These are phyloP conservation scores for Tulasnella sp. DNA, from an alignment of 768 basidiomycete species.

Conservation along the genomic window DNA sequence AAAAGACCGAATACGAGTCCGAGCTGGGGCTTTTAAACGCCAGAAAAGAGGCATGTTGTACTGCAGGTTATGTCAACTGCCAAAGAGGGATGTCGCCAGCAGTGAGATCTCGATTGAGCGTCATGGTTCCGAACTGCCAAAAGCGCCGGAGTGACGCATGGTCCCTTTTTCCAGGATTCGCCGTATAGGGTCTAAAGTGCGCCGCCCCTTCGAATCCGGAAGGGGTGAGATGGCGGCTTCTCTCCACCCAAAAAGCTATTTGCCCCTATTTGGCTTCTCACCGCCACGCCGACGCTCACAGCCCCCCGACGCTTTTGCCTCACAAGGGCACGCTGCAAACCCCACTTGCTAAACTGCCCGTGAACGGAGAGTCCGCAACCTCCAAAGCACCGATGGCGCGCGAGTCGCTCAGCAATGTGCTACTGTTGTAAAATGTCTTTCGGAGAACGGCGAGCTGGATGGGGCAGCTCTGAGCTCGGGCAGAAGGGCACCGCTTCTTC, in stretches of 20 bases:
- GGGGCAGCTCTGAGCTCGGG: background rate
- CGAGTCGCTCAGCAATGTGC: background rate
- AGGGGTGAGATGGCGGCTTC: constrained; percentile 7
- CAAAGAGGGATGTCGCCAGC: background rate
- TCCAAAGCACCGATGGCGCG: background rate
- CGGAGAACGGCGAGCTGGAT: background rate
- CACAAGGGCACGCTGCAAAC: background rate
- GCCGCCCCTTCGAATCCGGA: constrained; percentile 6
- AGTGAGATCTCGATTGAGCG: constrained; percentile 8
- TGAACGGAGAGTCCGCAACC: background rate
- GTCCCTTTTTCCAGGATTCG: constrained; percentile 1
- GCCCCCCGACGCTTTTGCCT: constrained; percentile 12
- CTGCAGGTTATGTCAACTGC: constrained; percentile 3
- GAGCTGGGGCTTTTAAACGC: constrained; percentile 8
- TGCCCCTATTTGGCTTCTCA: background rate
- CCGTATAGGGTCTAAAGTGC: constrained; percentile 10
- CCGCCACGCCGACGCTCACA: constrained; percentile 12
- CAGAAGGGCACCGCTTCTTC: background rate
- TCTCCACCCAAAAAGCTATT: constrained; percentile 2
- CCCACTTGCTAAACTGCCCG: background rate
- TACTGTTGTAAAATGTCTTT: background rate
- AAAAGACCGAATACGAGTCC: constrained; percentile 7
- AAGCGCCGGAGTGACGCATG: constrained; percentile 12
- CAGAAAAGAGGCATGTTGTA: constrained; percentile 1
- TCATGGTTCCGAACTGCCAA: constrained; percentile 11